Base-by-base conservation (phyloP, 192 early-diverging fungal species). In the Backusella morwellensis region DNA sequence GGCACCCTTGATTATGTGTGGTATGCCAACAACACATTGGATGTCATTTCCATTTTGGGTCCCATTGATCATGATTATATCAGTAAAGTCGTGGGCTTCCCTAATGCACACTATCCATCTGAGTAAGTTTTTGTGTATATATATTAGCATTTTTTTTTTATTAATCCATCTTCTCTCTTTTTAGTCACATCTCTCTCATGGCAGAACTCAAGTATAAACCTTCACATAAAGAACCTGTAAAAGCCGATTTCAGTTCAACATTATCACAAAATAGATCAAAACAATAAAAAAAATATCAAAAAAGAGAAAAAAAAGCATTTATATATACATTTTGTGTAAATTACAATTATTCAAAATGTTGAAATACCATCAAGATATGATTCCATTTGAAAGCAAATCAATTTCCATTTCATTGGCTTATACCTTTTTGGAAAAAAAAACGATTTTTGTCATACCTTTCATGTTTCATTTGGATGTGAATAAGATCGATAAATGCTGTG, bases 1-100 rank as follows among this genome's bases (percentile, higher is more conserved):
- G 96, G 94, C 0, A 92, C 92, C 19, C 95, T 99, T 73, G 97
- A 99, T 86, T 97, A 97, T 78, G 94, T 99, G 67, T 99, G 95
- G 92, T 95, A 95, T 83, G 88, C 92, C 5, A 91, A 86, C 19
- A 90, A 90, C 38, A 90, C 92, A 26, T 84, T 98, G 23, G 87
- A 82, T 14, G 91, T 95, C 9, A 88, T 94, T 11, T 95, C 95
- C 5, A 76, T 98, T 15, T 78, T 99, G 73, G 92, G 92, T 14
- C 88, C 88, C 52, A 82, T 99, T 8, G 97, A 99, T 72, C 88
- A 88, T 63, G 90, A 90, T 75, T 98, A 97, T 82, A 77, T 92
- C 56, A 82, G 80, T 21, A 90, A 90, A 50, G 84, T 83, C 3
- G 97, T 99, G 44, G 97, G 98, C 14, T 97, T 98, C 83, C 98